Base-by-base conservation (phyloP, 768 basidiomycete genomes). In the Lactarius evosmus region DNA sequence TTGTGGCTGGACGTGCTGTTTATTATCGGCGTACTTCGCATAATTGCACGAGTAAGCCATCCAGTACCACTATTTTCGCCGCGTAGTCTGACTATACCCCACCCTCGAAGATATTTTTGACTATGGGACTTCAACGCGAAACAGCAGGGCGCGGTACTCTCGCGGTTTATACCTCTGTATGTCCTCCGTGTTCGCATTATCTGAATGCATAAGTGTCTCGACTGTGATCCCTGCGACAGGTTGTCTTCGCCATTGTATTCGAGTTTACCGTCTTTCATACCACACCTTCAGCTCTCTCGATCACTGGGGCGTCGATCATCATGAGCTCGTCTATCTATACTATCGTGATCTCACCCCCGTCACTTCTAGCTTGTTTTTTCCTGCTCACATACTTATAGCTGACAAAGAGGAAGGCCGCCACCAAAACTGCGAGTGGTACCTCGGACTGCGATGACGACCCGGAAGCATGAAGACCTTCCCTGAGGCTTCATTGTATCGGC, bases 241-340 rank as follows among this genome's bases (percentile, higher is more conserved):
- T n/a, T n/a, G n/a, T n/a, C n/a, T n/a, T n/a, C n/a, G n/a, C n/a
- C n/a, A n/a, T n/a, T n/a, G 81, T 85, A 16, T 76, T 91, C 12
- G 88, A 94, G 71, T 76, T 82, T 4, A 66, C 88, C 44, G 80
- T 89, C 68, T 90, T 93, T 72, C 77, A 84, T 52, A 79, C 79
- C 0, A 72, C 76, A 7, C 89, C 89, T 0, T 82, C 87, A 1
- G 66, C 77, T 1, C 75, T 88, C 33, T 88, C 86, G 4, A 70
- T 85, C 5, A 67, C 84, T 11, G 91, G 92, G 1, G 85, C 84
- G 1, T 46, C 77, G 4, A 82, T 91, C 62, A 93, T 92, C 66
- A 72, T 90, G 38, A 67, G 75, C 1, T 80, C 83, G 9, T 89
- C 89, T 0, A 66, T 86, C 27, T 90, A 83, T 71, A 82, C 87